phyloP scores from a whole-genome alignment of 345 rosid genomes.

The Rubroshorea leprosula region DNA sequence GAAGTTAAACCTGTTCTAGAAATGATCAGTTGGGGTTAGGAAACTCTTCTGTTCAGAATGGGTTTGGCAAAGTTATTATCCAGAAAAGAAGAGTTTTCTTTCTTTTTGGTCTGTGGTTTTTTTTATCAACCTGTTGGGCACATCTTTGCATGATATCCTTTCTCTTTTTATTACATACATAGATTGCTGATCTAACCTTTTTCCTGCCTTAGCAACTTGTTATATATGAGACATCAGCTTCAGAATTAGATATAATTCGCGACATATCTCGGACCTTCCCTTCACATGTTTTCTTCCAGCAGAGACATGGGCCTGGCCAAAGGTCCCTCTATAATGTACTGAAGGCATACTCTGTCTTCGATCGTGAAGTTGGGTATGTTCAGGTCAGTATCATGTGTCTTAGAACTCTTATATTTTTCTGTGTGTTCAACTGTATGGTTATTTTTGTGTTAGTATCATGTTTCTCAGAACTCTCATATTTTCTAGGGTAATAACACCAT shows the following conservation, averaged over 20 bases:
- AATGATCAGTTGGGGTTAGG: too few relatives aligned
- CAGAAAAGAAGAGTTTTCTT: too few relatives aligned
- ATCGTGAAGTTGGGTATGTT: constrained; percentile 95
- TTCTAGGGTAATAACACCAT: not conserved
- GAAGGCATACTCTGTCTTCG: constrained; percentile 94
- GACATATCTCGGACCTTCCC: constrained; percentile 96
- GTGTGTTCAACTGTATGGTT: not conserved
- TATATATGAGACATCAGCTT: constrained; percentile 83
- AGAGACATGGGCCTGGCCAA: constrained; percentile 98
- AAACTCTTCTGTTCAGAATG: too few relatives aligned
- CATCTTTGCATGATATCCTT: not conserved
- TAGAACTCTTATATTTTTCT: not conserved
- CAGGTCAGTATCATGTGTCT: constrained; percentile 45
- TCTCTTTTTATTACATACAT: not conserved
- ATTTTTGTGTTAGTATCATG: not conserved
- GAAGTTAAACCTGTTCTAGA: too few relatives aligned
- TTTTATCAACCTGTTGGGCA: too few relatives aligned
- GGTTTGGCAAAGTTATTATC: too few relatives aligned
- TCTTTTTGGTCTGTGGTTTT: too few relatives aligned
- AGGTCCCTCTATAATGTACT: constrained; percentile 93
- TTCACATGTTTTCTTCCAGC: constrained; percentile 95
- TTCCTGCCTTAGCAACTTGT: constrained; percentile 70
- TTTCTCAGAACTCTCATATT: too few relatives aligned
- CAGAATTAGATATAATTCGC: constrained; percentile 86
- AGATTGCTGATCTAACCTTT: not conserved